These are phyloP conservation scores for Mallotus repandus DNA, from an alignment of 441 rosid species.

Conservation along the genomic window DNA sequence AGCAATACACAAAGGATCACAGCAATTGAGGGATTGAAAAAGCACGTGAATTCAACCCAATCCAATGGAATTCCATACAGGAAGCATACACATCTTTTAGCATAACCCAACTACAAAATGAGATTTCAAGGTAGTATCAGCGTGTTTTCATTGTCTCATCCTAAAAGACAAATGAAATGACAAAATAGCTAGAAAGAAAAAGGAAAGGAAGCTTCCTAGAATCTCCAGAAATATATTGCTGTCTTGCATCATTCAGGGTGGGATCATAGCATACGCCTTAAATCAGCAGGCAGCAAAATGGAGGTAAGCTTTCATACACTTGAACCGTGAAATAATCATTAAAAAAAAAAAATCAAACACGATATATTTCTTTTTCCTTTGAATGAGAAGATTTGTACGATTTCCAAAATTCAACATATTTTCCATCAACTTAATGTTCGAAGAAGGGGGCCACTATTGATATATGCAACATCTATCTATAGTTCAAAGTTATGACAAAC, in stretches of 20 bases:
- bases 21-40: not conserved
- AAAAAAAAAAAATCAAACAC: not conserved
- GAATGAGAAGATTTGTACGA: not conserved
- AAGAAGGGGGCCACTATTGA: not conserved
- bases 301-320: conserved; percentile 2
- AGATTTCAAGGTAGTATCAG: conserved; percentile 10
- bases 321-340: not conserved
- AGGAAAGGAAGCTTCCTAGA: conserved; percentile 13
- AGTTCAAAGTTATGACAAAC: not conserved
- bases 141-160: conserved; percentile 9
- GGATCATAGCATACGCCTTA: not conserved
- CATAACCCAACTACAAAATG: conserved; percentile 6
- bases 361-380: not conserved
- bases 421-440: not conserved
- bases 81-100: conserved; percentile 4
- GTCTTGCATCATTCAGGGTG: not conserved
- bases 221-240: not conserved
- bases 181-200: not conserved
- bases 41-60: not conserved
- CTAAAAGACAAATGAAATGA: not conserved
- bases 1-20: not conserved
- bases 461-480: not conserved
- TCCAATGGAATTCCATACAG: not conserved
- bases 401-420: not conserved
- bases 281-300: not conserved